These are phyloP conservation scores for Solanum chiquidenum DNA, from an alignment of 257 asterid genomes.

Conservation along the genomic window DNA sequence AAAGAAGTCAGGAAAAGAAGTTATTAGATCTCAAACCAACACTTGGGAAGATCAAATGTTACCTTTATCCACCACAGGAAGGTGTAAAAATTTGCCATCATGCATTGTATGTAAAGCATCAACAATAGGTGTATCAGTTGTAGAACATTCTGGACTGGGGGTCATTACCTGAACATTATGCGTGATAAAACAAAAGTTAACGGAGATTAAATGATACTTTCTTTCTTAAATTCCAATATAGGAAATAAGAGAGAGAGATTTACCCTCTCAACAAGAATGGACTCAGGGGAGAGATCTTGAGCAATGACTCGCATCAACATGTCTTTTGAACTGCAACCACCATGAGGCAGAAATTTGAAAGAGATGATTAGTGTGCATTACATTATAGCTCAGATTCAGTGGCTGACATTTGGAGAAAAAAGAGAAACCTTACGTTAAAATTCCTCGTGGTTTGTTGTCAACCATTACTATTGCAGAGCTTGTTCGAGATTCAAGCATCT, in stretches of 20 bases:
- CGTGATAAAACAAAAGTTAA: neutral
- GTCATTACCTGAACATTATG: constrained; percentile 68
- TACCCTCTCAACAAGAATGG: constrained; percentile 84
- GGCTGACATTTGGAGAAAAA: neutral
- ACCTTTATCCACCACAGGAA: constrained; percentile 91
- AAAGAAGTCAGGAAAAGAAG: neutral
- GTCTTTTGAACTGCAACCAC: constrained; percentile 65
- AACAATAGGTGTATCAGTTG: constrained; percentile 75
- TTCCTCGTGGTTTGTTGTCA: constrained; percentile 87
- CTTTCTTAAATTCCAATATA: neutral
- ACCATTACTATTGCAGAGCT: constrained; percentile 66
- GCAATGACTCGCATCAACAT: constrained; percentile 90
- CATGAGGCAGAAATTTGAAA: neutral
- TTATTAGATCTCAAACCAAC: neutral
- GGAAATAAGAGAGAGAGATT: neutral
- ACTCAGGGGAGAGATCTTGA: constrained; percentile 64
- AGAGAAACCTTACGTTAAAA: constrained; percentile 33
- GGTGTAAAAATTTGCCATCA: constrained; percentile 84
- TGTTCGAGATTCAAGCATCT: constrained; percentile 60
- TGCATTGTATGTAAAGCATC: constrained; percentile 98
- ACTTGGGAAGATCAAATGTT: neutral
- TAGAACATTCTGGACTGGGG: constrained; percentile 88
- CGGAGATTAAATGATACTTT: too few relatives aligned
- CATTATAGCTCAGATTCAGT: neutral
- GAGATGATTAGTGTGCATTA: neutral